These are phyloP conservation scores for Lasiosphaeris hirsuta DNA, from an alignment of 495 filamentous ascomycete species.

Conservation along the genomic window DNA sequence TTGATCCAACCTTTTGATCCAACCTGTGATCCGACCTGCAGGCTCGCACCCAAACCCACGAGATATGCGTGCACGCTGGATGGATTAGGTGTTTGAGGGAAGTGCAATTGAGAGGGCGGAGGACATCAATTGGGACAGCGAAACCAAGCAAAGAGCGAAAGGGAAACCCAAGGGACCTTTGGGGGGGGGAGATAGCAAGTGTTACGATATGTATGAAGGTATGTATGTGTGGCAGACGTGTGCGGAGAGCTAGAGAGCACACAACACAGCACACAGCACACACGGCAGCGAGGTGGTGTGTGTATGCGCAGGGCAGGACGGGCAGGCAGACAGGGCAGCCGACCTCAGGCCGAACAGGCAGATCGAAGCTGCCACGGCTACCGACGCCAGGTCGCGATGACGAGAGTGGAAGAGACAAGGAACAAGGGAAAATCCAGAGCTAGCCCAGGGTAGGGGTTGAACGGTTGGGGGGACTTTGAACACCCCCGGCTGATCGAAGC, in stretches of 20 bases:
- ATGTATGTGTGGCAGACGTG: not conserved
- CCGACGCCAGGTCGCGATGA: conserved; percentile 6
- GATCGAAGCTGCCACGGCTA: conserved; percentile 1
- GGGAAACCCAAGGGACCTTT: not conserved
- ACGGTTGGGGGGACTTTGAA: not conserved
- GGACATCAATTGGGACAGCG: conserved; percentile 1
- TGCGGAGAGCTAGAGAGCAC: not conserved
- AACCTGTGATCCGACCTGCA: conserved; percentile 12
- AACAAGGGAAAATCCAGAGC: conserved; percentile 6
- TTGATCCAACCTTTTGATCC: conserved; percentile 6
- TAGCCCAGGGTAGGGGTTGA: conserved; percentile 12
- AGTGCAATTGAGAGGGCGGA: conserved; percentile 1
- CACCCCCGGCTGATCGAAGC: conserved; percentile 5
- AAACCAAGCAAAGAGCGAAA: conserved; percentile 6
- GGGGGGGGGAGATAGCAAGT: not conserved
- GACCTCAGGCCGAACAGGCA: not conserved
- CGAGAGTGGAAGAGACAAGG: conserved; percentile 8
- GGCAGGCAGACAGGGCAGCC: not conserved
- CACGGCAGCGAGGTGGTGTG: not conserved
- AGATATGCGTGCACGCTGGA: not conserved
- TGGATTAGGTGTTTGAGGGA: not conserved
- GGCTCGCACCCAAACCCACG: not conserved
- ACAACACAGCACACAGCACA: not conserved
- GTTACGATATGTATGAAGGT: not conserved
- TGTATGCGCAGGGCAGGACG: not conserved